Base-by-base conservation (phyloP, 2,329 filamentous ascomycete genomes). In the Periconia digitata region DNA sequence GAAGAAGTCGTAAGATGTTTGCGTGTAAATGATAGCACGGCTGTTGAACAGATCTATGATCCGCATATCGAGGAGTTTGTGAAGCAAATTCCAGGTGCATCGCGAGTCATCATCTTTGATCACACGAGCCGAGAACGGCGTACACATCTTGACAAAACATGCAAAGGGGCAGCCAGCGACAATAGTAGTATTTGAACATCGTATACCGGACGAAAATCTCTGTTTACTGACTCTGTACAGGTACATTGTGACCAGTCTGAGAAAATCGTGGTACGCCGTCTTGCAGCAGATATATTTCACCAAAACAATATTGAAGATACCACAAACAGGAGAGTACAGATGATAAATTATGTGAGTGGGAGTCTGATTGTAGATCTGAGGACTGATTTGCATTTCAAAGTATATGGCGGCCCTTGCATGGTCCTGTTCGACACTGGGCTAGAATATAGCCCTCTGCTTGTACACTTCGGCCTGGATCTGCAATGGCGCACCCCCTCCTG, bases 101-200 rank as follows among this genome's bases (percentile, higher is more conserved):
- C 34, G 3, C 34, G 43, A 10, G 49, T 56, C 13, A 47, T 59
- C 23, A 51, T 59, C 15, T 59, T 56, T 36, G 49, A 56, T 32
- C 46, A 54, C 32, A 50, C 51, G 1, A 15, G 43, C 7, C 23
- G 54, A 7, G 48, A 49, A 35, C 16, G 49, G 10, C 20, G 39
- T 10, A 37, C 36, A 8, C 40, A 38, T 10, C 29, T 49, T 16
- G 32, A 39, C 8, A 23, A 37, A 16, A 27, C 43, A 55, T 16
- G 47, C 41, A 2, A 49, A 37, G 27, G 48, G 50, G 32, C 54
- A 56, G 42, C 54, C 54, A 2, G 50, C 47, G n/a, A 49, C 43
- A 4, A 45, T 49, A 39, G 53, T 50, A 46, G 18, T 32, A 20
- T n/a, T n/a, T n/a, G n/a, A n/a, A n/a, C n/a, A n/a, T n/a, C n/a